Evolutionary conservation across 345 rosid species (phyloP), one percentile per base, ranked within the genome.

Genomic region (Salix exigua): DNA sequence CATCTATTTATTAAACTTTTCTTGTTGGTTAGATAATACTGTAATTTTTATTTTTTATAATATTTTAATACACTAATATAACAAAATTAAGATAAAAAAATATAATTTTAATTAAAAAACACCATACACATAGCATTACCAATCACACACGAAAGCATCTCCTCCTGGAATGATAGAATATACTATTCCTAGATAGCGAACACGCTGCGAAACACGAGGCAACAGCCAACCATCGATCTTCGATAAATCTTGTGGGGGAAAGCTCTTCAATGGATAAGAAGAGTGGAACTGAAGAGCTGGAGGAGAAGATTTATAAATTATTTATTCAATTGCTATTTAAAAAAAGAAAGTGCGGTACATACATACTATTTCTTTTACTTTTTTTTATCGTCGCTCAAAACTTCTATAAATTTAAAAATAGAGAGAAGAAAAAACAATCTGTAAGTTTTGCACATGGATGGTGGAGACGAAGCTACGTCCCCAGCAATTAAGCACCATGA

Each of bases 171-270:
- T 44, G 21, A 7, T 19, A 51, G 19, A 51, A 51, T 51, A 51
- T 2, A 6, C 10, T 51, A 6, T 8, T 17, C 18, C 58, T 6
- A 11, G 10, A 6, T 9, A 58, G 62, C 62, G 2, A 58, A 40
- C 67, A 63, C 17, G 73, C 42, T n/a, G 58, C 67, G 77, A 80
- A 82, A 76, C 79, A 76, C 76, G 81, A 80, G 83, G 79, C 79
- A 78, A 30, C 71, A 64, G 73, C 86, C 86, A 78, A 62, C 75
- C 61, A 71, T 40, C 37, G 37, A 33, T 33, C 38, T 4, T 53
- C 25, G 42, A 73, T 69, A 69, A 71, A 55, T 74, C 73, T 71
- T 28, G 66, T 73, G 37, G 4, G 4, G 75, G 42, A n/a, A 60
- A 73, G 68, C 31, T 72, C 7, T 70, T 70, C 1, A 9, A 23